Evolutionary conservation across 768 basidiomycete species (phyloP).

Genomic region (Lentinula guzmanii): DNA sequence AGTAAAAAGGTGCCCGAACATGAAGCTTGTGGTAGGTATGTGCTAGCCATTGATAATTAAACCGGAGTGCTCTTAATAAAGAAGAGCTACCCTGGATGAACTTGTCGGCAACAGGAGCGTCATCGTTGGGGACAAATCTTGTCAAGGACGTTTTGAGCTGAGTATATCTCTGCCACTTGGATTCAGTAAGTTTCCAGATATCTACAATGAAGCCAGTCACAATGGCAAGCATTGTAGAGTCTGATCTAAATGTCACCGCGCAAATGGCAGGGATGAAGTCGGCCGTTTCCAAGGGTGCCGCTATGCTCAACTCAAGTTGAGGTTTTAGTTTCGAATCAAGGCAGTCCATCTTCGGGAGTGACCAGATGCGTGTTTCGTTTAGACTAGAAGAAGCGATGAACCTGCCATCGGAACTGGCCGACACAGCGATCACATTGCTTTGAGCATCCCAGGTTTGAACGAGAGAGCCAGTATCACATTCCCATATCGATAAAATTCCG

Average conservation of each 20-base stretch:
- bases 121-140: neutral
- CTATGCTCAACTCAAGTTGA: neutral
- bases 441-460: neutral
- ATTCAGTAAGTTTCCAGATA: neutral
- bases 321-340: neutral
- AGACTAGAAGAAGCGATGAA: neutral
- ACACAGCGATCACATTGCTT: neutral
- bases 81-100: neutral
- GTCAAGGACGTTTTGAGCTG: neutral
- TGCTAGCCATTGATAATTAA: neutral
- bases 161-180: neutral
- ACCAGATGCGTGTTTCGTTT: neutral
- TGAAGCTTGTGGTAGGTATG: neutral
- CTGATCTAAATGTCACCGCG: neutral
- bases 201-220: neutral
- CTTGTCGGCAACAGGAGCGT: neutral
- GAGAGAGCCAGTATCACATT: neutral
- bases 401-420: neutral
- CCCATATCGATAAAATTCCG: neutral
- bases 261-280: neutral
- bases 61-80: neutral
- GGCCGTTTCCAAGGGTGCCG: neutral
- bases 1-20: neutral
- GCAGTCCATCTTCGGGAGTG: neutral
- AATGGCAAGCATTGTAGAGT: neutral